A percentile compares a stretch with the other conserved stretches of the same genome.
These are phyloP conservation scores for Geranium incanum DNA, from an alignment of 441 rosid species.

Conservation along the genomic window DNA sequence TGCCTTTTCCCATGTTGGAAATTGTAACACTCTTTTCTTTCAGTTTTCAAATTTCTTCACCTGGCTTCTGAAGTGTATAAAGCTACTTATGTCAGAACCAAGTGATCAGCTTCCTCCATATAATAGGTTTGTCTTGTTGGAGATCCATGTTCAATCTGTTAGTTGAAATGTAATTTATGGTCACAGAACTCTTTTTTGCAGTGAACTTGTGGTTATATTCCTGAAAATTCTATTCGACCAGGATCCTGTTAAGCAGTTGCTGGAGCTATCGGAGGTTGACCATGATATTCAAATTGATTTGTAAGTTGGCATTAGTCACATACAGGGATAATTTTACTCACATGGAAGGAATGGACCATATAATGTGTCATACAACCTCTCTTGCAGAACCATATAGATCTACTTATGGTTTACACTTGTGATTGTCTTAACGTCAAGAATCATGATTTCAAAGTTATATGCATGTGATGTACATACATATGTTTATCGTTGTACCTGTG, in stretches of 20 bases:
- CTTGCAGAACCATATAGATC: background rate
- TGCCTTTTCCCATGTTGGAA: constrained; percentile 12
- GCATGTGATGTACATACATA: constrained; percentile 4
- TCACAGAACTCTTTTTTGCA: constrained; percentile 37
- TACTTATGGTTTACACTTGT: background rate
- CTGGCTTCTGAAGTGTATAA: constrained; percentile 89
- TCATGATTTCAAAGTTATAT: background rate
- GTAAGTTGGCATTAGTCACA: constrained; percentile 42
- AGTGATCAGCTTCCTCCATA: constrained; percentile 70
- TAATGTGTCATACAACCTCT: background rate
- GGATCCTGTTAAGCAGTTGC: constrained; percentile 76
- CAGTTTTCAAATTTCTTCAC: constrained; percentile 91
- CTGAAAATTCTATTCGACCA: constrained; percentile 87
- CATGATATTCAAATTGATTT: constrained; percentile 50
- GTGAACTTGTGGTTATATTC: constrained; percentile 83
- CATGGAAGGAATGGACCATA: background rate
- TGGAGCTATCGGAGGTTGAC: constrained; percentile 57
- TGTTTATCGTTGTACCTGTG: background rate
- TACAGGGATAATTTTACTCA: constrained; percentile 8
- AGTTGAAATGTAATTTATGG: constrained; percentile 15
- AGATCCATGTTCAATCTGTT: constrained; percentile 15
- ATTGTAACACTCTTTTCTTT: constrained; percentile 21
- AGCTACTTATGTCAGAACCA: constrained; percentile 83
- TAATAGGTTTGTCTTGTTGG: constrained; percentile 50
- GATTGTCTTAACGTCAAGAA: background rate